Conservation (phyloP, 441 rosid species). For the Macaranga tanarius region DNA sequence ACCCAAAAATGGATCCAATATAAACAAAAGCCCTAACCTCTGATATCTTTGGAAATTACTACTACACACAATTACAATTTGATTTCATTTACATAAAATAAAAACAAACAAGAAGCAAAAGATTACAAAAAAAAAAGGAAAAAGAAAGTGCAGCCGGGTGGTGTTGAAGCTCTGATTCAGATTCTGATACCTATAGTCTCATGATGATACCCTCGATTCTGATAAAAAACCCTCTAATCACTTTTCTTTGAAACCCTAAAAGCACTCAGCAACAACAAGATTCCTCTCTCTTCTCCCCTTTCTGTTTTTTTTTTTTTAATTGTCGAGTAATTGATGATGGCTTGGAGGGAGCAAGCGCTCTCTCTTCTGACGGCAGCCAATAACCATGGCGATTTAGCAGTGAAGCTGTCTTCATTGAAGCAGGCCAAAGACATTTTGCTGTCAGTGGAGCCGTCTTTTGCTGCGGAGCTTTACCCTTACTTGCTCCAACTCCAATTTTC, state of each 20-base stretch:
- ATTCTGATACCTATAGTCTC: neutral
- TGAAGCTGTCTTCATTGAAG: slow-evolving; percentile 86
- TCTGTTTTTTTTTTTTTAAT: too few relatives aligned
- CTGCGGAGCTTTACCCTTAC: slow-evolving; percentile 79
- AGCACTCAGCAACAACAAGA: neutral
- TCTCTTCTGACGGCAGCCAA: slow-evolving; percentile 88
- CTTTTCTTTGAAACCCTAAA: slow-evolving; percentile 35
- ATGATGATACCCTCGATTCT: neutral
- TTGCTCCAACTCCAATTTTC: slow-evolving; percentile 80
- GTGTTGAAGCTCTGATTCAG: slow-evolving; percentile 4
- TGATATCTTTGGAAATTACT: neutral
- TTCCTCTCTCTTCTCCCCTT: too few relatives aligned
- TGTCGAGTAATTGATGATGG: slow-evolving; percentile 11
- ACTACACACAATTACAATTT: neutral
- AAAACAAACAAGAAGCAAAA: too few relatives aligned
- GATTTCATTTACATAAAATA: too few relatives aligned
- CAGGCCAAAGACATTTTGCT: slow-evolving; percentile 78
- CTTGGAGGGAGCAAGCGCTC: slow-evolving; percentile 70
- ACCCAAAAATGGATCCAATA: neutral
- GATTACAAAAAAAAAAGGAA: neutral
- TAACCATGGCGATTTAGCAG: slow-evolving; percentile 85
- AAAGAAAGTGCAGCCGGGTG: slow-evolving; percentile 1
- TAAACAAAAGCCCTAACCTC: neutral
- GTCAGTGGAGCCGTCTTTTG: slow-evolving; percentile 64
- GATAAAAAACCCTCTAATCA: slow-evolving; percentile 23